These are phyloP conservation scores for Favolaschia claudopus DNA, from an alignment of 768 basidiomycete genomes.

Conservation along the genomic window DNA sequence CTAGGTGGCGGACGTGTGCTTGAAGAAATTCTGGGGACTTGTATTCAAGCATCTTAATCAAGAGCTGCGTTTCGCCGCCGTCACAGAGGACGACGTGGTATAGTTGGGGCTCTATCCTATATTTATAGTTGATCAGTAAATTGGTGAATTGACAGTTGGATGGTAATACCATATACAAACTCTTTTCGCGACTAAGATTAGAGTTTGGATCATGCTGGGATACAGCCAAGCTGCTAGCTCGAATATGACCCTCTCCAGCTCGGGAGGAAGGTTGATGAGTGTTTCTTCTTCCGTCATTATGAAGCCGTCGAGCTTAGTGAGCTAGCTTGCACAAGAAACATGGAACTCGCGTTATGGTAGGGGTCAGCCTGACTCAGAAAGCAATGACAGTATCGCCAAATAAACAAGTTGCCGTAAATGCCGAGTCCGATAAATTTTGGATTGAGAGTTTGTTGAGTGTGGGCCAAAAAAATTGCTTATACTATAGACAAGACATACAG, in stretches of 20 bases:
- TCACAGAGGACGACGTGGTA: not conserved
- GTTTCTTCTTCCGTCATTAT: not conserved
- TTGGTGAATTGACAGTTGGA: not conserved
- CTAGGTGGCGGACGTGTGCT: slow-evolving; percentile 13
- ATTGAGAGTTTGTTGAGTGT: too few relatives aligned
- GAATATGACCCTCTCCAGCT: slow-evolving; percentile 17
- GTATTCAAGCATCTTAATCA: slow-evolving; percentile 6
- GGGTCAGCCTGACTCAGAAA: too few relatives aligned
- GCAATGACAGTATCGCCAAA: too few relatives aligned
- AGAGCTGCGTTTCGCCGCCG: not conserved
- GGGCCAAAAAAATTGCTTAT: not conserved
- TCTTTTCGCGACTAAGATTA: slow-evolving; percentile 6
- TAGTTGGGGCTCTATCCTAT: slow-evolving; percentile 14
- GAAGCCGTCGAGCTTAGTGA: not conserved
- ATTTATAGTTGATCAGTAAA: not conserved
- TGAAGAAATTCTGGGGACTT: slow-evolving; percentile 8
- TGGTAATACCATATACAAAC: slow-evolving; percentile 16
- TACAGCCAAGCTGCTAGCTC: slow-evolving; percentile 8
- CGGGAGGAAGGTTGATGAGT: not conserved
- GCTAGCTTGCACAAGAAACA: not conserved
- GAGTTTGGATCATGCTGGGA: not conserved
- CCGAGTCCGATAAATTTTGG: too few relatives aligned
- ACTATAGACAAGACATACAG: not conserved
- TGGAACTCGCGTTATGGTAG: not conserved
- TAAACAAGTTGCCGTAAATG: too few relatives aligned